Conservation (phyloP, 345 rosid genomes). For the Tarenaya hassleriana region DNA sequence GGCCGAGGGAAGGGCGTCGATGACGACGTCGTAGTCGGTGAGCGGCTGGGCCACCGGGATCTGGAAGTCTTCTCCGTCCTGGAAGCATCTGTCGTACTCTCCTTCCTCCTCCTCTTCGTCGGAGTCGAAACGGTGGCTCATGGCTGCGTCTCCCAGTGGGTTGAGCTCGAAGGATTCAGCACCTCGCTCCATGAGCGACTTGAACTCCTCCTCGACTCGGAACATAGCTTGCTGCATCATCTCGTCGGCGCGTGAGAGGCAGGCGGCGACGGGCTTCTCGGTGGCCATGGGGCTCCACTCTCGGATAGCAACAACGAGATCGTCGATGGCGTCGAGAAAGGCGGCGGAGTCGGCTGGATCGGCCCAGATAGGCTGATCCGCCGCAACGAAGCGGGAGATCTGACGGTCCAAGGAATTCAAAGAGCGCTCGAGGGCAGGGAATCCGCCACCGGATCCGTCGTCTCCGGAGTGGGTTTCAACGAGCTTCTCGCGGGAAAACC, state of each 20-base stretch:
- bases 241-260: constrained; percentile 67
- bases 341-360: constrained; percentile 68
- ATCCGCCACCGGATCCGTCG: constrained; percentile 34
- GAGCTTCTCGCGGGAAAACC: constrained; percentile 80
- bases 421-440: constrained; percentile 43
- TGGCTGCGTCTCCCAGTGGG: constrained; percentile 26
- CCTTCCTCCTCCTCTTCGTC: constrained; percentile 41
- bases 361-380: constrained; percentile 75
- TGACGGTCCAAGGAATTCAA: constrained; percentile 52
- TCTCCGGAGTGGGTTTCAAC: constrained; percentile 34
- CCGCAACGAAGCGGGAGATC: constrained; percentile 62
- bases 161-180: constrained; percentile 49
- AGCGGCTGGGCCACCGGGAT: constrained; percentile 82
- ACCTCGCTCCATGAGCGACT: constrained; percentile 69
- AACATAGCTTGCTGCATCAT: constrained; percentile 79
- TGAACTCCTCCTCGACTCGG: constrained; percentile 69
- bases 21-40: constrained; percentile 62
- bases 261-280: constrained; percentile 44
- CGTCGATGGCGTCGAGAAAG: constrained; percentile 72
- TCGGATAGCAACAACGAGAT: constrained; percentile 42
- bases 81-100: constrained; percentile 29
- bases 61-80: constrained; percentile 31
- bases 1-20: constrained; percentile 82
- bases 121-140: constrained; percentile 39
- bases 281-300: constrained; percentile 49